Conservation (phyloP, 371 early-diverging fungal species). For the Mucor irregularis region DNA sequence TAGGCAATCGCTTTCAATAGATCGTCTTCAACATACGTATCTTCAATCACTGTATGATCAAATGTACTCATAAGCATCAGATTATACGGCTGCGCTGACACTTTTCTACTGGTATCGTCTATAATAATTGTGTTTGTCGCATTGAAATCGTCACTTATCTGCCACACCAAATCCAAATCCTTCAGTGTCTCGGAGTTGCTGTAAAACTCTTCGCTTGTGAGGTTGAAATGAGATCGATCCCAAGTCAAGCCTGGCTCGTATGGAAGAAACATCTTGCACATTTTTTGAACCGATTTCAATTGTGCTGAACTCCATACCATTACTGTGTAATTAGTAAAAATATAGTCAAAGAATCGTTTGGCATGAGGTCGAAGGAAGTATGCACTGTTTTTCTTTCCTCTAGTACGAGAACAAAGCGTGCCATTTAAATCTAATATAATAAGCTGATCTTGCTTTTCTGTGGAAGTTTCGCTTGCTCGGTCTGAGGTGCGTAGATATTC, state of each 20-base stretch:
- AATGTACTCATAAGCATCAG: conserved; percentile 41
- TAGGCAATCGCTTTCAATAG: conserved; percentile 49
- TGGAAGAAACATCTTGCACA: conserved; percentile 55
- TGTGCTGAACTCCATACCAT: conserved; percentile 83
- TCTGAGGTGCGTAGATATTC: no score
- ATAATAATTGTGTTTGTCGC: conserved; percentile 66
- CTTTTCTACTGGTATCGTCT: conserved; percentile 67
- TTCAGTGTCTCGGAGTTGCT: conserved; percentile 60
- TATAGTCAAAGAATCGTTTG: conserved; percentile 56
- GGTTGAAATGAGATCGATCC: conserved; percentile 58
- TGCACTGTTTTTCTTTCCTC: conserved; percentile 16
- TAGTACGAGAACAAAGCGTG: conserved; percentile 56
- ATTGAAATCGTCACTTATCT: conserved; percentile 40
- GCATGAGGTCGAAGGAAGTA: conserved; percentile 53
- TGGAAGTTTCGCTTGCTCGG: no score
- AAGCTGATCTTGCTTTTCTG: conserved; percentile 38
- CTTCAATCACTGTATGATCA: conserved; percentile 5
- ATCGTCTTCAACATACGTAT: conserved; percentile 41
- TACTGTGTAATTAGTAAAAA: conserved; percentile 61
- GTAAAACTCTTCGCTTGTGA: conserved; percentile 44
- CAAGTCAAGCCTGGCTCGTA: conserved; percentile 50
- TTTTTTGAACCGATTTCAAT: conserved; percentile 52
- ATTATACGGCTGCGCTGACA: conserved; percentile 62
- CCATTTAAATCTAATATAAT: conserved; percentile 79
- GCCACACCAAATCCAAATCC: conserved; percentile 59